These are phyloP conservation scores for Fomitopsis schrenkii DNA, from an alignment of 1,284 basidiomycete species.

Conservation along the genomic window DNA sequence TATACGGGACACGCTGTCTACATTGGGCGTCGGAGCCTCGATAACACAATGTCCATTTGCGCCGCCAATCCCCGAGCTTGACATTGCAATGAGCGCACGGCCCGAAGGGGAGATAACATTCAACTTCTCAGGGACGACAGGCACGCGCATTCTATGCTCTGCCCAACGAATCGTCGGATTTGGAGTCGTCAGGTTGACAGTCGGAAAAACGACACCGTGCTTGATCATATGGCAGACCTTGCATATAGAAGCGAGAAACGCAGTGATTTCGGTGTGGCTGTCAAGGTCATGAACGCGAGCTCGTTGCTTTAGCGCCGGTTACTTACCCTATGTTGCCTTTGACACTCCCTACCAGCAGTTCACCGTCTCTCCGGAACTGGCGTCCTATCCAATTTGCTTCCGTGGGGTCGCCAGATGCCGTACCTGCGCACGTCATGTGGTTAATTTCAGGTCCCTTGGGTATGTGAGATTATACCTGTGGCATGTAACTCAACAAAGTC, in stretches of 20 bases:
- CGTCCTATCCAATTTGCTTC: slow-evolving; percentile 46
- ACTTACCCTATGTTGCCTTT: slow-evolving; percentile 46
- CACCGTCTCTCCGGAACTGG: slow-evolving; percentile 26
- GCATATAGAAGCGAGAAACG: slow-evolving; percentile 39
- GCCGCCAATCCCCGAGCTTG: slow-evolving; percentile 42
- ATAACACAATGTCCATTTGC: slow-evolving; percentile 36
- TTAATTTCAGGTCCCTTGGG: no score
- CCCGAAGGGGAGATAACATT: slow-evolving; percentile 24
- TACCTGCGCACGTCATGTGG: slow-evolving; percentile 24
- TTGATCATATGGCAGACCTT: slow-evolving; percentile 39
- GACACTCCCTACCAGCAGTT: slow-evolving; percentile 38
- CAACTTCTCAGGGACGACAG: slow-evolving; percentile 18
- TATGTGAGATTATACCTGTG: slow-evolving; percentile 29
- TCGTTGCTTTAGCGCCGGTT: slow-evolving; percentile 16
- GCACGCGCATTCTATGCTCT: slow-evolving; percentile 24
- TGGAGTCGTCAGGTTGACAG: slow-evolving; percentile 29
- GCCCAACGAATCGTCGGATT: slow-evolving; percentile 39
- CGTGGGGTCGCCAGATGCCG: slow-evolving; percentile 43
- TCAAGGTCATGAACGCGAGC: slow-evolving; percentile 14
- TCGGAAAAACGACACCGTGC: slow-evolving; percentile 34
- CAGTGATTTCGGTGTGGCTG: slow-evolving; percentile 39
- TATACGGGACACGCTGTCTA: background rate
- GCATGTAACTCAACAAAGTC: slow-evolving; percentile 48
- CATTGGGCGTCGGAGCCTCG: slow-evolving; percentile 26
- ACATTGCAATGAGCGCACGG: slow-evolving; percentile 31